These are phyloP conservation scores for Sarocladiaceae sp. DNA, from an alignment of 2,329 filamentous ascomycete species.

Conservation along the genomic window DNA sequence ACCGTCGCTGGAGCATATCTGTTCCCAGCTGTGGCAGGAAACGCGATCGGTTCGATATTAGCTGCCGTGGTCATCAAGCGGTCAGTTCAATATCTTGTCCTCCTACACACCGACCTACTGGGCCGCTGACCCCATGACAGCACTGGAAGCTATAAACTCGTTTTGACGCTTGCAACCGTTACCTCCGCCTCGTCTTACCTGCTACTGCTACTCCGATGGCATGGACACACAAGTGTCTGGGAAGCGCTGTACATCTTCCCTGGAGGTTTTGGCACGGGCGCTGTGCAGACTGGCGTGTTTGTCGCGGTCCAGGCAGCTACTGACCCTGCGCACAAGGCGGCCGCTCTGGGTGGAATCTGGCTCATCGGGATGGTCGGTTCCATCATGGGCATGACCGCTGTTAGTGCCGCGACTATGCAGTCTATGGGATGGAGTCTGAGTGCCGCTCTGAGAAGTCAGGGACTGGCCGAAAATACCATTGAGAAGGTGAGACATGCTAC, in stretches of 20 bases:
- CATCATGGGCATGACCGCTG: constrained; percentile 31
- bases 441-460: background rate
- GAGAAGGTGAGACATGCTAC: background rate
- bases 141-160: constrained; percentile 55
- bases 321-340: constrained; percentile 28
- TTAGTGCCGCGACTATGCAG: constrained; percentile 25
- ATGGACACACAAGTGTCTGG: constrained; percentile 47
- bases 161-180: constrained; percentile 34
- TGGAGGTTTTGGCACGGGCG: constrained; percentile 33
- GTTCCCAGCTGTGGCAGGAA: constrained; percentile 52
- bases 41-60: background rate
- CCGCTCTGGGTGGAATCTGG: constrained; percentile 35
- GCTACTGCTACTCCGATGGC: constrained; percentile 51
- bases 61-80: constrained; percentile 39
- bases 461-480: background rate
- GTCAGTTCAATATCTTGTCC: constrained; percentile 16
- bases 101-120: constrained; percentile 2
- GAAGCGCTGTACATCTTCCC: constrained; percentile 57
- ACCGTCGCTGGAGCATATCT: constrained; percentile 59
- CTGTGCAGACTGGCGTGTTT: constrained; percentile 34
- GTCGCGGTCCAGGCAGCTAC: constrained; percentile 35
- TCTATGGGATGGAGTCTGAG: background rate
- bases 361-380: constrained; percentile 29
- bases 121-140: too few species aligned
- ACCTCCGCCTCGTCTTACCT: constrained; percentile 44